Evolutionary conservation across 2,329 filamentous ascomycete genomes (phyloP), one percentile per base, ranked within the genome.

Genomic region (Dothistroma septosporum): DNA sequence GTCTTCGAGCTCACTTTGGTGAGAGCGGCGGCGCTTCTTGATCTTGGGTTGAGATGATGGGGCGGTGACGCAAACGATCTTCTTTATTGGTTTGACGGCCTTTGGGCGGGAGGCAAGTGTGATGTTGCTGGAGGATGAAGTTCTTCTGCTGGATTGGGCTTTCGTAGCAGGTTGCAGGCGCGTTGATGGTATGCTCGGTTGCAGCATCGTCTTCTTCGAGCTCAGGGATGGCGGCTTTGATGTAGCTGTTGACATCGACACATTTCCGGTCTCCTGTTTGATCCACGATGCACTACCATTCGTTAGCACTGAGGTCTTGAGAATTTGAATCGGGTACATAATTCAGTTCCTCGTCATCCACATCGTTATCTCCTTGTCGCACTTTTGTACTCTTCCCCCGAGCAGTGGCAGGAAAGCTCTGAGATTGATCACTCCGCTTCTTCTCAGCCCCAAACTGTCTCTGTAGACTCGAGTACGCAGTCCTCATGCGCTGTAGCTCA

Each of bases 391-490:
- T 21, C 41, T 66, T 66, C 49, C 52, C 55, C 1, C 49, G 41
- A 22, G 59, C 58, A 19, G 55, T 35, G 7, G 33, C 35, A 21
- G 65, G 59, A 24, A 63, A 50, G 9, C 47, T 44, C 28, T 57
- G 55, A 21, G 21, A 28, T 28, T 55, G 52, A 10, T 57, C 32
- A 46, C 54, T 60, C 32, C 56, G 53, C 55, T 52, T 64, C 60
- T 65, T 64, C 58, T 63, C 58, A n/a, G 58, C 58, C 46, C 62
- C 54, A 31, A 64, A 63, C 44, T 66, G 65, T 53, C 57, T 62
- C 55, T 67, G 60, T 2, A 65, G 46, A 22, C 58, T 58, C 8
- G 50, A 55, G 19, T 56, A 58, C 11, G 57, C 52, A 12, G 32
- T 58, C 41, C 55, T 56, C 21, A 61, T 28, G 4, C 58, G 56